A percentile compares a stretch with the other conserved stretches of the same genome.
These are phyloP conservation scores for Aquilaria sinensis DNA, from an alignment of 345 rosid species.

Conservation along the genomic window DNA sequence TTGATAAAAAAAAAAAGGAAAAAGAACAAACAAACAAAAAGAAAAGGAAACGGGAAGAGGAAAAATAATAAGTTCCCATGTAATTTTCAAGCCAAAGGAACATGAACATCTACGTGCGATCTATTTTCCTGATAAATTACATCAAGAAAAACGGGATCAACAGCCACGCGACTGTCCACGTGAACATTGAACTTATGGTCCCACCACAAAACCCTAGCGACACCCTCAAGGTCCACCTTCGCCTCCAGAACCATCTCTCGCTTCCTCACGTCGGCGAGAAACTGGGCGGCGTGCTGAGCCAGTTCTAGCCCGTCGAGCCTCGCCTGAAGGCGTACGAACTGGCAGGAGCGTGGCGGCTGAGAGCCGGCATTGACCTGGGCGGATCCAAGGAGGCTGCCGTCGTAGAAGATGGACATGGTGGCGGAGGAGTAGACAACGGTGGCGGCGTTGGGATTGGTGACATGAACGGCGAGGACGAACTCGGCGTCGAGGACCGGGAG, in stretches of 20 bases:
- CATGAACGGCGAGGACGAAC: slow-evolving; percentile 69
- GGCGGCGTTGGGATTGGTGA: slow-evolving; percentile 70
- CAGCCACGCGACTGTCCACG: slow-evolving; percentile 76
- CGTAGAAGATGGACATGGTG: slow-evolving; percentile 83
- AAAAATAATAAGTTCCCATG: neutral
- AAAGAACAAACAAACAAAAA: too few species aligned
- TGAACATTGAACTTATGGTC: slow-evolving; percentile 69
- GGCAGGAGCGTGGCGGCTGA: slow-evolving; percentile 64
- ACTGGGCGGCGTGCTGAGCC: slow-evolving; percentile 67
- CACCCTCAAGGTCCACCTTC: slow-evolving; percentile 55
- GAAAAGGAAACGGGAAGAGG: too few species aligned
- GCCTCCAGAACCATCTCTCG: slow-evolving; percentile 84
- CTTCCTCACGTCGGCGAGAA: slow-evolving; percentile 60
- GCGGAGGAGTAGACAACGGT: slow-evolving; percentile 67
- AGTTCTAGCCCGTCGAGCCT: slow-evolving; percentile 73
- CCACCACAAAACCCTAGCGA: slow-evolving; percentile 83
- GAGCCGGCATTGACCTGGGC: slow-evolving; percentile 64
- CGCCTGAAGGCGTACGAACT: slow-evolving; percentile 54
- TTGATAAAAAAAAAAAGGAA: too few species aligned
- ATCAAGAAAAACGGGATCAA: slow-evolving; percentile 80
- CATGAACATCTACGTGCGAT: slow-evolving; percentile 49
- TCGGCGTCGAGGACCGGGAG: slow-evolving; percentile 72
- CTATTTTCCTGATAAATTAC: slow-evolving; percentile 70
- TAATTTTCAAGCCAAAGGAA: slow-evolving; percentile 23
- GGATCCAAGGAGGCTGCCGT: slow-evolving; percentile 67